Conservation (phyloP, 2,329 filamentous ascomycete genomes). For the Grosmannia clavigera region DNA sequence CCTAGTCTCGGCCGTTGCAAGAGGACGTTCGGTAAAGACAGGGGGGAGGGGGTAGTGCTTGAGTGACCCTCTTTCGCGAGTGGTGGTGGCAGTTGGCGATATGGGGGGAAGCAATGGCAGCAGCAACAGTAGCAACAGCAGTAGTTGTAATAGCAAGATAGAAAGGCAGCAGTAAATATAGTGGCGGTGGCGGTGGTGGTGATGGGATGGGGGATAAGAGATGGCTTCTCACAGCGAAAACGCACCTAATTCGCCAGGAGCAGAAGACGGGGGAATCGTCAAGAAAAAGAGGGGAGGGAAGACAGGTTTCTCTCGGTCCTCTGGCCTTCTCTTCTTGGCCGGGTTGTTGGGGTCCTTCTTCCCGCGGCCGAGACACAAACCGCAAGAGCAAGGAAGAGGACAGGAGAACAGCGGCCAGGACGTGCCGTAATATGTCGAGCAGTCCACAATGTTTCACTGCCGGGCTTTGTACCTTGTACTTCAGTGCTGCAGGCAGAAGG, state of each 20-base stretch:
- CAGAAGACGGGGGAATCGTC: not conserved
- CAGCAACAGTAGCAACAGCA: not conserved
- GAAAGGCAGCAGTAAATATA: no score
- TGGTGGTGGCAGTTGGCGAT: not conserved
- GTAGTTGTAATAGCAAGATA: not conserved
- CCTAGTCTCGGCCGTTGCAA: not conserved
- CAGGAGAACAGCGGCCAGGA: not conserved
- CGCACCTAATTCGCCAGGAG: not conserved
- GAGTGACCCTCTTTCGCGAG: not conserved
- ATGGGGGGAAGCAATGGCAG: not conserved
- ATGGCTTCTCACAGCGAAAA: not conserved
- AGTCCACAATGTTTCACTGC: constrained; percentile 4
- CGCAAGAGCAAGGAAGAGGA: not conserved
- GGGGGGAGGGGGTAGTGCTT: not conserved
- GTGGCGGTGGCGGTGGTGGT: not conserved
- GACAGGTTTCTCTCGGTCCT: not conserved
- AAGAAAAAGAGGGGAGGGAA: not conserved
- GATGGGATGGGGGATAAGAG: not conserved
- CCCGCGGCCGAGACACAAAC: not conserved
- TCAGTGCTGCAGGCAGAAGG: not conserved
- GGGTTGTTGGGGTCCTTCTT: not conserved
- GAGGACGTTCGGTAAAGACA: not conserved
- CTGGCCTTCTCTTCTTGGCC: not conserved
- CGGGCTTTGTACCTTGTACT: not conserved
- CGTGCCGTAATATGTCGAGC: not conserved